Evolutionary conservation across 1,284 basidiomycete genomes (phyloP).

Genomic region (Ustilago loliicola): DNA sequence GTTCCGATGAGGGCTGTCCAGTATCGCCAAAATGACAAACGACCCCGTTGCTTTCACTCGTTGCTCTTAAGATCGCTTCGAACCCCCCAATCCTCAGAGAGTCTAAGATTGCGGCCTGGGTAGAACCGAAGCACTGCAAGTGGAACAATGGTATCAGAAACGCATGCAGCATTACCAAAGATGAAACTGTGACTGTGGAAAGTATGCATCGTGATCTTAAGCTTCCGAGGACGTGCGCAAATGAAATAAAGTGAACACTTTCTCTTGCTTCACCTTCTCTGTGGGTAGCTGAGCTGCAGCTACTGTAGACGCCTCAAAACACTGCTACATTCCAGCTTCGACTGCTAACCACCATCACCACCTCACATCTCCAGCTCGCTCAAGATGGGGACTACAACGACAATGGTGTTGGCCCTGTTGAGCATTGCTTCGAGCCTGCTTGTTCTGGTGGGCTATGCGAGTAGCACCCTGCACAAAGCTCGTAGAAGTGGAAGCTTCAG

Average conservation of each 20-base stretch:
- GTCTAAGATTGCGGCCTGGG: no score
- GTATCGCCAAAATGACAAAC: no score
- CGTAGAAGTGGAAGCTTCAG: background rate
- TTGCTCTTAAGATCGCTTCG: no score
- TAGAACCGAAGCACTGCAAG: no score
- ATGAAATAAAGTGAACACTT: conserved; percentile 20
- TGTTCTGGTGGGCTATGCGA: background rate
- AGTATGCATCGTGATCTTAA: conserved; percentile 11
- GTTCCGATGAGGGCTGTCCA: no score
- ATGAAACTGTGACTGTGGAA: background rate
- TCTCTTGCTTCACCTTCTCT: background rate
- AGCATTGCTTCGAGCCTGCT: conserved; percentile 5
- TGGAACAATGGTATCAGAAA: background rate
- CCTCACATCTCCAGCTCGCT: no score
- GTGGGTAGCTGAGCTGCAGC: background rate
- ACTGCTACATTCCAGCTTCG: background rate
- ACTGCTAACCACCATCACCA: background rate
- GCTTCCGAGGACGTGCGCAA: conserved; percentile 13
- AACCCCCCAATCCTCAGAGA: no score
- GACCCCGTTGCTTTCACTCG: no score
- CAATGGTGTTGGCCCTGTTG: conserved; percentile 8
- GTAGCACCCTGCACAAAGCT: background rate
- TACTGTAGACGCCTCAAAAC: background rate
- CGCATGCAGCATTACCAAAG: background rate
- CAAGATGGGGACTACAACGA: background rate